Conservation (phyloP, 2,329 filamentous ascomycete species). For the Fusarium vanettenii region DNA sequence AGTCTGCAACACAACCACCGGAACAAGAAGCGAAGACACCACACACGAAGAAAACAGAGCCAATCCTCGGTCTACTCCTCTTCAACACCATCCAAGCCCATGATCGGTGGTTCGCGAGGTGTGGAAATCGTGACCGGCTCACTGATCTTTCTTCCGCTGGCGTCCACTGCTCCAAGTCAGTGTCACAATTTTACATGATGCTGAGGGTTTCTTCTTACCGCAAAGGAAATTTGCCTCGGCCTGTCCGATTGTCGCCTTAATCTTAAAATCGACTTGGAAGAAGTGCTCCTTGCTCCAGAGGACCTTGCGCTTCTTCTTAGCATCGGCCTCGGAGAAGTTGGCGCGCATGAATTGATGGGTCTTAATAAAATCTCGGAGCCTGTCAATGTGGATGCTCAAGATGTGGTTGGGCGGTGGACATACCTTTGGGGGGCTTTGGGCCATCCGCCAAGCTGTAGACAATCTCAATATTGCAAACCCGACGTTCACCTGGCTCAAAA, state of each 20-base stretch:
- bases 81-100: not conserved
- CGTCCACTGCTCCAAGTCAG: not conserved
- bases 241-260: not conserved
- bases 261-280: not conserved
- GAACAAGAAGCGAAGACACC: not conserved
- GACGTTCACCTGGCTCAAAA: not conserved
- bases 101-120: not conserved
- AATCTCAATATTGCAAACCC: not conserved
- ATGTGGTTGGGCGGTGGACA: not conserved
- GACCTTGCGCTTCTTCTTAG: not conserved
- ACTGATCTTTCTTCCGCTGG: not conserved
- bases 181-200: not conserved
- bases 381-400: not conserved
- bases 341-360: not conserved
- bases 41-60: not conserved
- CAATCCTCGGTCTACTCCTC: not conserved
- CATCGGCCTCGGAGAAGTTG: not conserved
- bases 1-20: not conserved
- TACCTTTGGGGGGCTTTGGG: not conserved
- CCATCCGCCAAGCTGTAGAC: not conserved
- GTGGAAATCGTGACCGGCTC: not conserved
- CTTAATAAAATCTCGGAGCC: not conserved
- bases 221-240: not conserved
- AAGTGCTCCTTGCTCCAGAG: not conserved
- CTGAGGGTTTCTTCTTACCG: not conserved